Evolutionary conservation across 176 grass and related monocot genomes (phyloP), one percentile per base, ranked within the genome.

Genomic region (Juncus inflexus): DNA sequence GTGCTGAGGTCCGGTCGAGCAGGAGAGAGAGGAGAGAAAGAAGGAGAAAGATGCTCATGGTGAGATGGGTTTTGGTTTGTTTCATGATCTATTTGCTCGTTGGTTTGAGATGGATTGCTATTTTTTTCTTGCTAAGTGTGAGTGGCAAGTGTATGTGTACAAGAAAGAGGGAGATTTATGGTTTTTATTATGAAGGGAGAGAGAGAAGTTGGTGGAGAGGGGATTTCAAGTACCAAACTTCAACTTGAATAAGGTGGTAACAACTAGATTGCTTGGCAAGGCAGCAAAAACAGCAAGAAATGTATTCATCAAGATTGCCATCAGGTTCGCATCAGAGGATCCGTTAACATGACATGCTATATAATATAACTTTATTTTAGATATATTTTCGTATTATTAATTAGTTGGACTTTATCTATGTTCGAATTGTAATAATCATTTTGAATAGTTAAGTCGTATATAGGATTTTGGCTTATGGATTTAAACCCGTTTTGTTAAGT

Each of bases 231-330:
- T 56, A 75, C 78, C 78, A 69, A 81, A 81, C 78, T 75, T 79
- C 61, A 81, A 81, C 78, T 75, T 79, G 35, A 71, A 64, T 60
- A 79, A 43, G 66, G 52, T 64, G 42, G 42, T 71, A 68, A 58
- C 70, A 81, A 58, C 69, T 68, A 75, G 70, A 74, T 75, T 81
- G 78, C 78, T 74, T 81, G n/a, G 15, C 59, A 56, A 74, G 52
- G 63, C 58, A 62, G 78, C 78, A 61, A 81, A 69, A 56, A 58
- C 52, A 80, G 61, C 60, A 43, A 79, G 58, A 42, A 40, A 61
- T 80, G 69, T 40, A 10, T 35, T 61, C 11, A 19, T 45, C 70
- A 74, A 54, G 36, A 11, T 12, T 56, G 71, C 58, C 51, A 59
- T 40, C 35, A 45, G 43, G 43, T 47, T 47, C 43, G 43, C 6